Base-by-base conservation (phyloP, 2,329 filamentous ascomycete genomes). In the Penicillium glabrum region DNA sequence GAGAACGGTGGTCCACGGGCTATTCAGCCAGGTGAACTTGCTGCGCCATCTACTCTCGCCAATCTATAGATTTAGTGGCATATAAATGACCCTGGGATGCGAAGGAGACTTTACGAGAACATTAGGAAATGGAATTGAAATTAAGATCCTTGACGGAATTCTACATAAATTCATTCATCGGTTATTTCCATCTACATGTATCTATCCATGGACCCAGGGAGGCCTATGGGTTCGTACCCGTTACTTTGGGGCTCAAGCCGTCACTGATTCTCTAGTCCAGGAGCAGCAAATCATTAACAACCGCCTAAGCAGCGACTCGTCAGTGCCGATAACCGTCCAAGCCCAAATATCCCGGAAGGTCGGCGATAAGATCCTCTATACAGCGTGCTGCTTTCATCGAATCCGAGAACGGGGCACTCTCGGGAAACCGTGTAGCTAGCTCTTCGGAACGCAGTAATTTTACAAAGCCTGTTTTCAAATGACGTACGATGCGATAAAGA, bases 11-110 rank as follows among this genome's bases (percentile, higher is more conserved):
- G 39, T 14, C 39, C 39, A 7, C 29, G 53, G 14, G 43, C 48
- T 51, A 49, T 56, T 31, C 53, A 56, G 33, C 53, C 53, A 14
- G 53, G 58, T 5, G 58, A 62, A 41, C 46, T 61, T 35, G 46
- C 51, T 4, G 33, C 47, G 14, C 33, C 33, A 26, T 50, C 47
- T 41, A 39, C 47, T n/a, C 37, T 50, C 33, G 47, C 47, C 14
- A 39, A 37, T 29, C 37, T 50, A 14, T 26, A 50, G 23, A 26
- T 39, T 11, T 23, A 19, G n/a, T 41, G 19, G n/a, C 19, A 19
- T n/a, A 19, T 10, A 41, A 23, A 13, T 21, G 35, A 37, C 35
- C 35, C 19, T n/a, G 33, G 14, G 19, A 41, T 41, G 19, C 10
- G n/a, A 19, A 9, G 39, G 39, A 23, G 19, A 41, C 23, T 23